Conservation (phyloP, 1,284 basidiomycete genomes). For the Takashimella koratensis region DNA sequence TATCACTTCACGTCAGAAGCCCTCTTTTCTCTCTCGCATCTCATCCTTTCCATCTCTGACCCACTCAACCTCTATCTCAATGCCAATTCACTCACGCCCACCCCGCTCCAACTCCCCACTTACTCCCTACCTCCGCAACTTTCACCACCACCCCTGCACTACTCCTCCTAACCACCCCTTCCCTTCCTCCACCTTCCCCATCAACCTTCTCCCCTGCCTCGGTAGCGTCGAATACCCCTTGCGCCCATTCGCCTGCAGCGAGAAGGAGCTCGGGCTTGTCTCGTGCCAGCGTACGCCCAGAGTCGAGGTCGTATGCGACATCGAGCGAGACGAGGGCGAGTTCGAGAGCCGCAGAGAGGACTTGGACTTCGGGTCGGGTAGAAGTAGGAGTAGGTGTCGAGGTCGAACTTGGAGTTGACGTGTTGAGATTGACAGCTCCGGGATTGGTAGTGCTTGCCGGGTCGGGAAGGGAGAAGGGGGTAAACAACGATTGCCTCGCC, state of each 20-base stretch:
- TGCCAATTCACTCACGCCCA: background rate
- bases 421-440: background rate
- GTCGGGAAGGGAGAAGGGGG: background rate
- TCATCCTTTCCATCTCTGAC: too few relatives aligned
- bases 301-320: slow-evolving; percentile 68
- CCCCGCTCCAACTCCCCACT: slow-evolving; percentile 56
- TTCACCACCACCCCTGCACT: slow-evolving; percentile 77
- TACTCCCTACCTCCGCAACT: slow-evolving; percentile 68
- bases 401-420: background rate
- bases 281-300: slow-evolving; percentile 67
- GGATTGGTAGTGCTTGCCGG: background rate
- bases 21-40: too few relatives aligned
- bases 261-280: slow-evolving; percentile 70
- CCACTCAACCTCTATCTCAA: too few relatives aligned
- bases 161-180: slow-evolving; percentile 57
- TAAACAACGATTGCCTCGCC: slow-evolving; percentile 57
- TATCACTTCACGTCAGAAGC: too few relatives aligned
- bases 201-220: slow-evolving; percentile 61
- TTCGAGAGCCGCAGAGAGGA: slow-evolving; percentile 70
- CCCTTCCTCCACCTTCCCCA: slow-evolving; percentile 61
- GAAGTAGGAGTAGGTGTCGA: too few relatives aligned
- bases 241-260: slow-evolving; percentile 75
- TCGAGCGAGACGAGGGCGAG: slow-evolving; percentile 73
- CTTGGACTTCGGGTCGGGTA: slow-evolving; percentile 62
- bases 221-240: slow-evolving; percentile 61